Base-by-base conservation (phyloP, 2,329 filamentous ascomycete genomes). In the Waltergamsia citrina region DNA sequence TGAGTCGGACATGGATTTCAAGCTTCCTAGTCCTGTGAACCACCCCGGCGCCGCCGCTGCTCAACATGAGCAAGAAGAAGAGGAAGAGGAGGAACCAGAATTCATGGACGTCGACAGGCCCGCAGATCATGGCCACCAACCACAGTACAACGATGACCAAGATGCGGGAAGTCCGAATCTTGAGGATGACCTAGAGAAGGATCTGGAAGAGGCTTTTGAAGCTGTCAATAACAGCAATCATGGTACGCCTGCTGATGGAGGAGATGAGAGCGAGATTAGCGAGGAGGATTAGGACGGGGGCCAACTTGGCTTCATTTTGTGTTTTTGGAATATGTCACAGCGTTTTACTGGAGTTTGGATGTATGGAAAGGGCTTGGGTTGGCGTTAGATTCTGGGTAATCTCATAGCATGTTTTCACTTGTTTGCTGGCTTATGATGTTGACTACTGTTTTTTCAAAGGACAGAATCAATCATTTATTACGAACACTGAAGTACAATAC, bases 221-320 rank as follows among this genome's bases (percentile, higher is more conserved):
- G 39, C 29, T 14, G 27, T 31, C 4, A 33, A 31, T 20, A 34
- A 33, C 17, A 57, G 64, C 43, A 59, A 68, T 39, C 61, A 67
- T 18, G 69, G 62, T 23, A 67, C 60, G 39, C 60, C 65, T 6
- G 22, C 22, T 19, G 63, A 66, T 18, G 17, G 29, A 9, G 67
- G 63, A 25, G 72, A 75, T 34, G 75, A 80, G 51, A 80, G 75
- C 43, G 74, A 78, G 44, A 74, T 80, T 35, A 80, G 76, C 43
- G 76, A 80, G 49, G 76, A 80, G 50, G 76, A 80, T 49, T 80
- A 56, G 21, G 25, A 27, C 25, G 25, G 25, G 25, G 25, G n/a
- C 6, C 25, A n/a, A n/a, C n/a, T n/a, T n/a, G n/a, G n/a, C n/a
- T n/a, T n/a, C n/a, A n/a, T n/a, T n/a, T n/a, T n/a, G n/a, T n/a